Evolutionary conservation across 1,139 yeast species (phyloP).

Genomic region (Fermentozyma sake): DNA sequence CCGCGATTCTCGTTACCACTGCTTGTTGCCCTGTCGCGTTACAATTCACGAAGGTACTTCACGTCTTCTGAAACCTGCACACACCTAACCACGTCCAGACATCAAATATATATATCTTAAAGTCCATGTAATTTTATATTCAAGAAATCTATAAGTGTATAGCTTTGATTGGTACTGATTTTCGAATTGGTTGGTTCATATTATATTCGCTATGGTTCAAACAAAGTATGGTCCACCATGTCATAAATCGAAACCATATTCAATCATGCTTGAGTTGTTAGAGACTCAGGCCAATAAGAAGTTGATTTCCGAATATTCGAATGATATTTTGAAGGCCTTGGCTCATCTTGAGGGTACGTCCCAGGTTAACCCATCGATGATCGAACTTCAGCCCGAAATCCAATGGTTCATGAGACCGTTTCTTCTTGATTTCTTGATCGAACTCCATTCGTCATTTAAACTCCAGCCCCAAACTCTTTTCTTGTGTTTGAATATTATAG

Average conservation of each 20-base stretch:
- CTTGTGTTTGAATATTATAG: conserved; percentile 75
- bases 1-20: too few relatives aligned
- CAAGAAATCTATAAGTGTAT: too few relatives aligned
- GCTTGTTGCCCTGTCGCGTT: too few relatives aligned
- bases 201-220: conserved; percentile 2
- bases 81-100: too few relatives aligned
- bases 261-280: conserved; percentile 39
- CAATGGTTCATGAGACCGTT: conserved; percentile 93
- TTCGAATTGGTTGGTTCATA: too few relatives aligned
- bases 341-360: conserved; percentile 27
- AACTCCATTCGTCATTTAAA: conserved; percentile 72
- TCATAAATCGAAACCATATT: conserved; percentile 35
- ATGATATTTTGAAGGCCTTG: conserved; percentile 27
- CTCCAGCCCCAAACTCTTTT: conserved; percentile 78
- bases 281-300: conserved; percentile 44
- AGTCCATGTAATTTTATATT: too few relatives aligned
- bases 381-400: conserved; percentile 87
- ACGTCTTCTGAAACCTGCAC: too few relatives aligned
- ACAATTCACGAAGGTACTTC: too few relatives aligned
- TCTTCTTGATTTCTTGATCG: conserved; percentile 75
- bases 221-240: conserved; percentile 45
- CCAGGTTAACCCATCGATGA: conserved; percentile 60
- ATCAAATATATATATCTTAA: too few relatives aligned
- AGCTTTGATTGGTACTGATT: too few relatives aligned
- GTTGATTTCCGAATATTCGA: conserved; percentile 39